Evolutionary conservation across 345 rosid genomes (phyloP).

Genomic region (Microcos paniculata): DNA sequence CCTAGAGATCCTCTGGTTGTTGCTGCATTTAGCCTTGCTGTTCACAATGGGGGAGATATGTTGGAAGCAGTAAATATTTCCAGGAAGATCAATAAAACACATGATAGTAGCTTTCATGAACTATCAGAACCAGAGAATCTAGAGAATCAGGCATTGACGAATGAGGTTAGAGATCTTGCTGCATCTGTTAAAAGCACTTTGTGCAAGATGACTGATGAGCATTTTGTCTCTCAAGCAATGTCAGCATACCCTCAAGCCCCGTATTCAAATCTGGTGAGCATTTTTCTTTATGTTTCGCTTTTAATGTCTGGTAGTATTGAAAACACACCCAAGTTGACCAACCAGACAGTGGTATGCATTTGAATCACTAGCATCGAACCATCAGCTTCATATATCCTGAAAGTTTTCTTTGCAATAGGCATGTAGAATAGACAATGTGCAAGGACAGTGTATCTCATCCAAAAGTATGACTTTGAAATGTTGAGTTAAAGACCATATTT

Average conservation of each 20-base stretch:
- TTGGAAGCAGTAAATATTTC: constrained; percentile 64
- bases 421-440: too few species aligned
- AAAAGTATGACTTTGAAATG: too few species aligned
- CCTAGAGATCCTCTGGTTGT: constrained; percentile 78
- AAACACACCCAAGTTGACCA: not conserved
- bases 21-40: constrained; percentile 76
- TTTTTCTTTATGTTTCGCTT: not conserved
- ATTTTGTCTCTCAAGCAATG: constrained; percentile 66
- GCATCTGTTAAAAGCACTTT: constrained; percentile 48
- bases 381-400: too few species aligned
- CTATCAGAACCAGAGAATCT: constrained; percentile 36
- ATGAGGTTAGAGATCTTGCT: constrained; percentile 70
- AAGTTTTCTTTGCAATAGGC: too few species aligned
- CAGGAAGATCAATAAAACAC: constrained; percentile 46
- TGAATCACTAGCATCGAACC: too few species aligned
- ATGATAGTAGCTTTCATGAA: constrained; percentile 53
- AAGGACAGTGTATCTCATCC: too few species aligned
- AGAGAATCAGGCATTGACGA: constrained; percentile 28
- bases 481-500: too few species aligned
- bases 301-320: not conserved
- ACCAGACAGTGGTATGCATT: too few species aligned
- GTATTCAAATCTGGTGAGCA: constrained; percentile 67
- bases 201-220: constrained; percentile 56
- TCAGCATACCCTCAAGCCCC: constrained; percentile 72
- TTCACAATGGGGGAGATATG: constrained; percentile 78